Conservation (phyloP, 2,329 filamentous ascomycete species). For the Teratosphaeria destructans region DNA sequence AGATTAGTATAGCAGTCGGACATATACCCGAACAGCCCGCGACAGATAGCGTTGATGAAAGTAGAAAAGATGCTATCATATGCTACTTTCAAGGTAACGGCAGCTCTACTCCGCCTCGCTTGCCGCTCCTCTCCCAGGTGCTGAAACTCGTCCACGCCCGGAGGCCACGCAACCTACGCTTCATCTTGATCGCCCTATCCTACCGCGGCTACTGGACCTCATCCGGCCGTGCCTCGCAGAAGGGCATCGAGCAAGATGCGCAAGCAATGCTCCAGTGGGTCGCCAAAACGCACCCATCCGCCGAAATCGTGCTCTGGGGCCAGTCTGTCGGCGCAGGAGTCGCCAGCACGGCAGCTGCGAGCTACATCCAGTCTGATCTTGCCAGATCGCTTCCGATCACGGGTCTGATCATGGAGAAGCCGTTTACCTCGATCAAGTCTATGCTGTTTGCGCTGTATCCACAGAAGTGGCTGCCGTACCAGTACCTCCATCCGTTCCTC, state of each 20-base stretch:
- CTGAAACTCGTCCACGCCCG: constrained; percentile 31
- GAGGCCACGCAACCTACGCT: constrained; percentile 10
- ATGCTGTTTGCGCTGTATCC: constrained; percentile 67
- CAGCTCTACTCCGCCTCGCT: constrained; percentile 35
- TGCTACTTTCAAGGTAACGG: constrained; percentile 42
- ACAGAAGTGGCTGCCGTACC: constrained; percentile 70
- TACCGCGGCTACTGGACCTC: constrained; percentile 73
- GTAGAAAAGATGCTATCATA: constrained; percentile 27
- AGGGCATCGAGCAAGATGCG: constrained; percentile 59
- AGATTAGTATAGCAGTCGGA: constrained; percentile 50
- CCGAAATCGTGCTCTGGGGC: constrained; percentile 56
- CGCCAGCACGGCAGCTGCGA: constrained; percentile 50
- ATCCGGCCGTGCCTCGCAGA: constrained; percentile 57
- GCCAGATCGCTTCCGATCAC: constrained; percentile 24
- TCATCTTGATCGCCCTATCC: constrained; percentile 39
- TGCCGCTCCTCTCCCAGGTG: constrained; percentile 37
- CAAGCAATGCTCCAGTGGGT: constrained; percentile 56
- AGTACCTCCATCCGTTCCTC: constrained; percentile 63
- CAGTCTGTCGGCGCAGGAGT: constrained; percentile 68
- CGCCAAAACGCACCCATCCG: constrained; percentile 27
- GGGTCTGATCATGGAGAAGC: constrained; percentile 61
- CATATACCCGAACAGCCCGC: constrained; percentile 2
- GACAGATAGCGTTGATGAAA: neutral
- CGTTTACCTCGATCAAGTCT: constrained; percentile 58
- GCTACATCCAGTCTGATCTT: constrained; percentile 21